These are phyloP conservation scores for Aechmea fasciata DNA, from an alignment of 176 grass and related monocot species.

Conservation along the genomic window DNA sequence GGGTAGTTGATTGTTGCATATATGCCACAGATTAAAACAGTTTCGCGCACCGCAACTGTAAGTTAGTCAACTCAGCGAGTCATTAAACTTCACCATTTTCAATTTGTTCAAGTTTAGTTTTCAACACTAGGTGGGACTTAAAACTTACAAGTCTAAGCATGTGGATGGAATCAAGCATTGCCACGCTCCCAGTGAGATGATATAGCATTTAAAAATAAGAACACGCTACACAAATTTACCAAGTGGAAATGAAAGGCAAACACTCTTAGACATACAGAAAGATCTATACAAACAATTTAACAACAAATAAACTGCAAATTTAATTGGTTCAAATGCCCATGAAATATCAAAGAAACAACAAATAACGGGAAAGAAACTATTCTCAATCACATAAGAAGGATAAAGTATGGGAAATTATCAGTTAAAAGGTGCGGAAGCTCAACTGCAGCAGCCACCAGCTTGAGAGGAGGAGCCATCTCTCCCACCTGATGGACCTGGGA, in stretches of 20 bases:
- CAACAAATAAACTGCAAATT: not conserved
- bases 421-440: not conserved
- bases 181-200: too few species aligned
- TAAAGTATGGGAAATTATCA: not conserved
- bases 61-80: too few species aligned
- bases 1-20: not conserved
- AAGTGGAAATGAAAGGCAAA: not conserved
- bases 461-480: slow-evolving; percentile 9
- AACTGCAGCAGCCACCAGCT: slow-evolving; percentile 3
- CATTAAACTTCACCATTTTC: too few species aligned
- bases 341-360: not conserved
- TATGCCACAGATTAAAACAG: too few species aligned
- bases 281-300: not conserved
- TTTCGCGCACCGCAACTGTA: too few species aligned
- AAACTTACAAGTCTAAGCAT: too few species aligned
- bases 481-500: slow-evolving; percentile 27
- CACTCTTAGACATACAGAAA: not conserved
- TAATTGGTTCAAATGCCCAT: not conserved
- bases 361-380: not conserved
- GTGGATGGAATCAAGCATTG: too few species aligned
- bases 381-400: not conserved
- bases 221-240: not conserved
- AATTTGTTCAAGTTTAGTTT: too few species aligned
- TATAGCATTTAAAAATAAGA: too few species aligned
- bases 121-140: too few species aligned